These are phyloP conservation scores for Apiospora phragmitis DNA, from an alignment of 2,329 filamentous ascomycete species.

Conservation along the genomic window DNA sequence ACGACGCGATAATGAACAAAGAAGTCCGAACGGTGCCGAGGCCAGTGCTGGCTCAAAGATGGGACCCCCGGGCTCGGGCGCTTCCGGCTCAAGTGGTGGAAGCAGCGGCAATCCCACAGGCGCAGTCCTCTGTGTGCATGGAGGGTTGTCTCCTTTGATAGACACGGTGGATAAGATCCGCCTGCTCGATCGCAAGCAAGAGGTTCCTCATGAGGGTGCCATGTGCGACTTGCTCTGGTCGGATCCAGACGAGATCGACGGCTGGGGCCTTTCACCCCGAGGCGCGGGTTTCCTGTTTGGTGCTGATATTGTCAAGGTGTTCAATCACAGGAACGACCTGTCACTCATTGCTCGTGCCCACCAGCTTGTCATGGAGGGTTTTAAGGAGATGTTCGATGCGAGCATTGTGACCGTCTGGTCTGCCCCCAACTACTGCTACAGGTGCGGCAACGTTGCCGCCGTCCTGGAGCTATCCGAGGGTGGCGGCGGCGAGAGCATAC, in stretches of 20 bases:
- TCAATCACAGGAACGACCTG: slow-evolving; percentile 93
- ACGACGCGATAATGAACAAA: slow-evolving; percentile 41
- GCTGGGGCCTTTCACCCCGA: slow-evolving; percentile 91
- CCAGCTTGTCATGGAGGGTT: slow-evolving; percentile 98
- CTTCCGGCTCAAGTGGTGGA: slow-evolving; percentile 67
- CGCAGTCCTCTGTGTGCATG: slow-evolving; percentile 93
- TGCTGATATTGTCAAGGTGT: slow-evolving; percentile 90
- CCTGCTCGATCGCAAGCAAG: slow-evolving; percentile 92
- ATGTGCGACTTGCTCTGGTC: slow-evolving; percentile 99
- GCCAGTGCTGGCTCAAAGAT: slow-evolving; percentile 48
- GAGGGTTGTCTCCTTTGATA: slow-evolving; percentile 86
- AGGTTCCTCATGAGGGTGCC: slow-evolving; percentile 96
- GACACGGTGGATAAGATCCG: slow-evolving; percentile 96
- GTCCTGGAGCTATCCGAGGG: slow-evolving; percentile 93
- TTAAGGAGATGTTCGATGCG: slow-evolving; percentile 98
- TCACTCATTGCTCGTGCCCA: slow-evolving; percentile 91
- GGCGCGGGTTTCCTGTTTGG: slow-evolving; percentile 96
- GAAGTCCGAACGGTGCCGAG: slow-evolving; percentile 29
- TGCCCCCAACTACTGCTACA: slow-evolving; percentile 94
- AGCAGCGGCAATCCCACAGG: slow-evolving; percentile 70
- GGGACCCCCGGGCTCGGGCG: slow-evolving; percentile 78
- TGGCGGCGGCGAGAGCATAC: slow-evolving; percentile 69
- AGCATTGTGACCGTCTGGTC: slow-evolving; percentile 99
- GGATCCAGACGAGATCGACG: slow-evolving; percentile 96
- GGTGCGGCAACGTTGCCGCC: slow-evolving; percentile 92